Evolutionary conservation across 2,329 filamentous ascomycete genomes (phyloP).

Genomic region (Penicillium sp.): DNA sequence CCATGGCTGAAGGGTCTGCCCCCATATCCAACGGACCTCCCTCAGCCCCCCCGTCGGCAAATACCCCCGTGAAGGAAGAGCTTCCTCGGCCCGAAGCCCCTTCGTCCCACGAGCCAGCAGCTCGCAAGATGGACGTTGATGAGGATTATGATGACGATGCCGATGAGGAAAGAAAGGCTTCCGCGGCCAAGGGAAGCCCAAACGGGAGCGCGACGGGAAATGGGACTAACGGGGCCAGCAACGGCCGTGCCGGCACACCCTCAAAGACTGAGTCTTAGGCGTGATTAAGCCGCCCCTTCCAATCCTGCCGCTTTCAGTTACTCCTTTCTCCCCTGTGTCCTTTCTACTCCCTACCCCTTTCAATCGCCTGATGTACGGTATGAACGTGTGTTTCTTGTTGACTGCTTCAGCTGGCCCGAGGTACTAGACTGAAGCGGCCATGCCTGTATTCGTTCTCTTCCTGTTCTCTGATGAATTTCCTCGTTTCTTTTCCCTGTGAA

Average conservation of each 20-base stretch:
- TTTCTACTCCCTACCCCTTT: slow-evolving; percentile 15
- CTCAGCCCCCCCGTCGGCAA: slow-evolving; percentile 36
- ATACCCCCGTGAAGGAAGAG: slow-evolving; percentile 61
- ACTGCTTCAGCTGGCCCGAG: slow-evolving; percentile 13
- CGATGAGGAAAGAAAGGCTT: slow-evolving; percentile 69
- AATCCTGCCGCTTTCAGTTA: slow-evolving; percentile 1
- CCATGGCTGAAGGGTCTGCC: slow-evolving; percentile 50
- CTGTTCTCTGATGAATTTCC: slow-evolving; percentile 20
- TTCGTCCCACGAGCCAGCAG: slow-evolving; percentile 72
- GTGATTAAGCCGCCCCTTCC: slow-evolving; percentile 15
- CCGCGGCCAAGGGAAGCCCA: slow-evolving; percentile 36
- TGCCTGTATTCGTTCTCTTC: slow-evolving; percentile 25
- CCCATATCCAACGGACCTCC: slow-evolving; percentile 45
- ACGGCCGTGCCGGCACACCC: slow-evolving; percentile 29
- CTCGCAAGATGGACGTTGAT: slow-evolving; percentile 93
- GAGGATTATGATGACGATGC: slow-evolving; percentile 96
- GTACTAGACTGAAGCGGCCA: slow-evolving; percentile 13
- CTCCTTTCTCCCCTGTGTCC: slow-evolving; percentile 17
- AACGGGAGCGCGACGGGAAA: slow-evolving; percentile 32
- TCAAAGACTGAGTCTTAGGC: slow-evolving; percentile 33
- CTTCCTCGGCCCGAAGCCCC: slow-evolving; percentile 47
- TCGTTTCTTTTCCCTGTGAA: slow-evolving; percentile 22
- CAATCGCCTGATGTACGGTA: slow-evolving; percentile 25
- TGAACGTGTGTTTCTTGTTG: slow-evolving; percentile 22
- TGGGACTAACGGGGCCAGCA: slow-evolving; percentile 23